phyloP scores from a whole-genome alignment of 176 grass and related monocot species.

The Lolium multiflorum region DNA sequence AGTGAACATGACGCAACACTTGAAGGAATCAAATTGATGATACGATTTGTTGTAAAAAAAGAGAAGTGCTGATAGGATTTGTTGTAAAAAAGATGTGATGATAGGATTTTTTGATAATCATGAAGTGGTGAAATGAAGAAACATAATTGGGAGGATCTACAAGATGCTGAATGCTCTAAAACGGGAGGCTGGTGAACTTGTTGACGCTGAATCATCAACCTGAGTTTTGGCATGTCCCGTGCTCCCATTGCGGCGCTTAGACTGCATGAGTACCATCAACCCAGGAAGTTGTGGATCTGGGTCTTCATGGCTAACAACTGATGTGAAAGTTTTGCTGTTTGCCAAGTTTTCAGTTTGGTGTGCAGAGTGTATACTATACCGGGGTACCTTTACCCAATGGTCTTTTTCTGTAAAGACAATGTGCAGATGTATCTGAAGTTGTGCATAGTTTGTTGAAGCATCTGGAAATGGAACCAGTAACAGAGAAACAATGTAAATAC shows the following conservation, averaged over 20 bases:
- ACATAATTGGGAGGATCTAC: neutral
- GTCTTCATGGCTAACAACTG: conserved; percentile 37
- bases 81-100: conserved; percentile 16
- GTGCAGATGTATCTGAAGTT: conserved; percentile 32
- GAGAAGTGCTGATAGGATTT: neutral
- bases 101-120: conserved; percentile 25
- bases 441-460: conserved; percentile 47
- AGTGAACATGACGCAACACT: conserved; percentile 30
- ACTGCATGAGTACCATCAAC: conserved; percentile 3
- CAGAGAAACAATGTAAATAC: conserved; percentile 33
- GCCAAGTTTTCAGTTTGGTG: neutral
- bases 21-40: conserved; percentile 29
- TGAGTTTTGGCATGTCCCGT: neutral
- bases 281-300: conserved; percentile 22
- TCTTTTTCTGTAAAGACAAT: conserved; percentile 29
- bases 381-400: neutral
- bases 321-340: conserved; percentile 27
- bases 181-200: neutral
- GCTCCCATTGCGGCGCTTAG: neutral
- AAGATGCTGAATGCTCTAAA: neutral
- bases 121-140: conserved; percentile 24
- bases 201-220: conserved; percentile 23
- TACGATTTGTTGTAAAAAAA: neutral
- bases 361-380: conserved; percentile 11
- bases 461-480: conserved; percentile 24